These are phyloP conservation scores for Cyclotella distinguenda DNA, from an alignment of 108 stramenopile genomes.

Conservation along the genomic window DNA sequence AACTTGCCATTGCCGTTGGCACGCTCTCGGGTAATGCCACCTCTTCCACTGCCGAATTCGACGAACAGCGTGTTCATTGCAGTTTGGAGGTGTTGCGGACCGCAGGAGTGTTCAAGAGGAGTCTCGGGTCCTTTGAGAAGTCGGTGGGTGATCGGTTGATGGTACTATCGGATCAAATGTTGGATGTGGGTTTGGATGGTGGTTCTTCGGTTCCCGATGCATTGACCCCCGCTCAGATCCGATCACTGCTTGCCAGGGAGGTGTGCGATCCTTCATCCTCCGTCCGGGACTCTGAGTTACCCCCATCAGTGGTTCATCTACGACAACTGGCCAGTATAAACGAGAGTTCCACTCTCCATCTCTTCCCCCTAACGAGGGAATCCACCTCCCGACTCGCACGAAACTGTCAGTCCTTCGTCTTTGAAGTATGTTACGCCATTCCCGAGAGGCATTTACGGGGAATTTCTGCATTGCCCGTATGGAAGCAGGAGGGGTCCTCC, in stretches of 20 bases:
- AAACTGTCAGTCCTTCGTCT: slow-evolving; percentile 75
- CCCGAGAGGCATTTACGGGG: slow-evolving; percentile 61
- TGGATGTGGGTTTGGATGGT: slow-evolving; percentile 33
- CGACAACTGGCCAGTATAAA: slow-evolving; percentile 37
- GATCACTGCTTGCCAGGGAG: slow-evolving; percentile 64
- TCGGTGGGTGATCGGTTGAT: slow-evolving; percentile 59
- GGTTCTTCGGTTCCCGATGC: slow-evolving; percentile 57
- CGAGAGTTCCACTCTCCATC: slow-evolving; percentile 9
- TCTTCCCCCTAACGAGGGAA: slow-evolving; percentile 60
- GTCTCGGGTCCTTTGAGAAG: slow-evolving; percentile 54
- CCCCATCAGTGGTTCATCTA: slow-evolving; percentile 45
- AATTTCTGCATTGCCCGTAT: slow-evolving; percentile 67
- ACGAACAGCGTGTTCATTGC: slow-evolving; percentile 77
- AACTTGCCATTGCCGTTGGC: slow-evolving; percentile 66
- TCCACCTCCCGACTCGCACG: slow-evolving; percentile 54
- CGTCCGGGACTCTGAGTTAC: slow-evolving; percentile 28
- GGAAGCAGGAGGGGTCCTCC: slow-evolving; percentile 56
- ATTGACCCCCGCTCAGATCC: slow-evolving; percentile 66
- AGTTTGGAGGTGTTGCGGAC: slow-evolving; percentile 75
- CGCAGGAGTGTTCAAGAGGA: slow-evolving; percentile 60
- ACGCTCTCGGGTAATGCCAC: slow-evolving; percentile 54
- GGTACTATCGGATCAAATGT: slow-evolving; percentile 50
- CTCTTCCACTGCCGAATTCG: slow-evolving; percentile 48
- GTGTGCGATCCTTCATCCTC: slow-evolving; percentile 42
- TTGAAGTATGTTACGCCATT: slow-evolving; percentile 81